Evolutionary conservation across 83 land plant species (phyloP).

Genomic region (Thuja plicata): DNA sequence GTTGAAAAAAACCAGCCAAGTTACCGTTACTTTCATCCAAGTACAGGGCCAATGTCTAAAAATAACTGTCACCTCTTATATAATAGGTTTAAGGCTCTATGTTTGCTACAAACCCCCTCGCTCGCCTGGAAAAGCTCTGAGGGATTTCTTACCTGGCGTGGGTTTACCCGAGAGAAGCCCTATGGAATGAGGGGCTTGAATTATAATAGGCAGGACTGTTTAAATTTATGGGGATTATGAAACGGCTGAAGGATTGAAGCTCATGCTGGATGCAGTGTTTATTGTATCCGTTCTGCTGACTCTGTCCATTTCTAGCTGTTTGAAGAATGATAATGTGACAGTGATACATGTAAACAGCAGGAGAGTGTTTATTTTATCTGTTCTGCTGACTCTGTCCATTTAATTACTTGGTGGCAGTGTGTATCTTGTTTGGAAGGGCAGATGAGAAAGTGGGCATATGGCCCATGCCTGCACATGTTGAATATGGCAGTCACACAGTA

Average conservation of each 20-base stretch:
- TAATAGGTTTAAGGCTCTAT: too few relatives aligned
- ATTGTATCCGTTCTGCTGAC: neutral
- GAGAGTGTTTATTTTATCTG: neutral
- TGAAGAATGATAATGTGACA: neutral
- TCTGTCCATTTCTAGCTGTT: neutral
- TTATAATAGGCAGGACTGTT: neutral
- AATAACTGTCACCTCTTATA: too few relatives aligned
- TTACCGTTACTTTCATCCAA: too few relatives aligned
- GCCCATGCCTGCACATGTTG: neutral
- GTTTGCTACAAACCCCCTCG: too few relatives aligned
- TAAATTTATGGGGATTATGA: neutral
- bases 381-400: too few relatives aligned
- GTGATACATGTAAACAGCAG: conserved; percentile 8
- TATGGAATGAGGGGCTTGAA: too few relatives aligned
- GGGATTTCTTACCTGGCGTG: too few relatives aligned
- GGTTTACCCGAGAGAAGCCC: too few relatives aligned
- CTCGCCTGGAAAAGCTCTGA: neutral
- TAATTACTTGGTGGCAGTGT: neutral
- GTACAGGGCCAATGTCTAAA: too few relatives aligned
- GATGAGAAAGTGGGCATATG: neutral
- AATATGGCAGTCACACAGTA: conserved; percentile 1
- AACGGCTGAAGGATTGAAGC: neutral
- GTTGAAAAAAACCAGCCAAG: too few relatives aligned
- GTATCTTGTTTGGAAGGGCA: neutral
- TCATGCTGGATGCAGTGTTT: neutral